Evolutionary conservation across 2,329 filamentous ascomycete genomes (phyloP), one percentile per base, ranked within the genome.

Genomic region (Ascochyta viciae-villosae): DNA sequence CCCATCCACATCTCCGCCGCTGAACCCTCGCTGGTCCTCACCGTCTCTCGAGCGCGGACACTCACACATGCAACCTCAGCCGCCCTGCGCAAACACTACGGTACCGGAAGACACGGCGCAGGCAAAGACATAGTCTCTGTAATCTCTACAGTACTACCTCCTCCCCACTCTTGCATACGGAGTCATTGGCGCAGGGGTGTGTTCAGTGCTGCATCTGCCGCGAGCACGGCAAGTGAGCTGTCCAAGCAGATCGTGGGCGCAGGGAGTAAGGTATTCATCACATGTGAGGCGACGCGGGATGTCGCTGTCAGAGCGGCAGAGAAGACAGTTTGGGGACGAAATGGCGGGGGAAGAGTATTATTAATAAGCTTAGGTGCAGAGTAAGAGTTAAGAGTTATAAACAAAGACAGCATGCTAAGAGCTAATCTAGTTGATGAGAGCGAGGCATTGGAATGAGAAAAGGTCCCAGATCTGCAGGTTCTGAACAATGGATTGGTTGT

Each of bases 121-220:
- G 79, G 75, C 33, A 78, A 78, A 47, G 70, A 75, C 60, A 80
- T 87, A 4, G 82, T 87, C 13, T 81, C 85, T 4, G 78, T 81
- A 16, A 80, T 87, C 26, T 84, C 82, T 0, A 81, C 81, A 0
- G 85, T 82, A 87, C 61, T 80, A 81, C 41, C 75, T 85, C 5
- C 75, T 87, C 0, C 80, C 84, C 0, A 76, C 80, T 12, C 61
- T 85, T 1, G 84, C 85, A 64, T 87, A 80, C 60, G 82, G 81
- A 13, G 80, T 86, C 48, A 77, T 88, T 41, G 85, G 83, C 3
- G 84, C 85, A 2, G 85, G 82, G 86, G 84, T 16, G 79, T 88
- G 24, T 87, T 85, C 62, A 84, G 83, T 6, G 81, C 83, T 5
- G 83, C 83, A 0, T 82, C 79, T 42, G 77, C 83, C 0, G 77